Evolutionary conservation across 306 rosid genomes (phyloP).

Genomic region (Inga leiocalycina): DNA sequence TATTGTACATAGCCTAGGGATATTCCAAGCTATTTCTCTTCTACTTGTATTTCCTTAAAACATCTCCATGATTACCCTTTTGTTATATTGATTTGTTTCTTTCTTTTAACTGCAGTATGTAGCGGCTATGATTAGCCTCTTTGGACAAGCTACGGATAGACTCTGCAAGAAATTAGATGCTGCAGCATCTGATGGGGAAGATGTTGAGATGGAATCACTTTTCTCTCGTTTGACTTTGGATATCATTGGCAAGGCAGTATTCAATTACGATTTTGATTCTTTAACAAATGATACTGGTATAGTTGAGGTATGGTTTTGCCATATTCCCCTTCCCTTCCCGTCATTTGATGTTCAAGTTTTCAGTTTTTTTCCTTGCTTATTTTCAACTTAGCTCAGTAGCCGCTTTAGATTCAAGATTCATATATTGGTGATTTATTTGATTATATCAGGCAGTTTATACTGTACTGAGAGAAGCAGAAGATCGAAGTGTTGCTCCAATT

Average conservation of each 20-base stretch:
- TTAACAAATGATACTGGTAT: conserved; percentile 91
- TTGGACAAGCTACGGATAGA: conserved; percentile 94
- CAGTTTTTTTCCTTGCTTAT: conserved; percentile 26
- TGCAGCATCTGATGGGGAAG: conserved; percentile 87
- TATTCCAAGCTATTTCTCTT: conserved; percentile 35
- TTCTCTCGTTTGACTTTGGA: conserved; percentile 95
- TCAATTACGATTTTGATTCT: conserved; percentile 93
- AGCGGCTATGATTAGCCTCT: conserved; percentile 87
- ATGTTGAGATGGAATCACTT: conserved; percentile 96
- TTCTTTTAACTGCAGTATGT: conserved; percentile 64
- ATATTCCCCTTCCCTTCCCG: conserved; percentile 27
- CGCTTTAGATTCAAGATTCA: conserved; percentile 32
- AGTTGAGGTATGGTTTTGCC: conserved; percentile 70
- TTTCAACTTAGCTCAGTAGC: conserved; percentile 25
- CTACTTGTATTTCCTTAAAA: conserved; percentile 7
- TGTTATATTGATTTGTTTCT: conserved; percentile 36
- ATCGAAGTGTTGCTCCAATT: conserved; percentile 86
- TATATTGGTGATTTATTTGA: conserved; percentile 41
- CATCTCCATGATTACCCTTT: conserved; percentile 12
- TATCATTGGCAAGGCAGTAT: conserved; percentile 93
- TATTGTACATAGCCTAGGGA: neutral
- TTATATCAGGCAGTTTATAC: conserved; percentile 91
- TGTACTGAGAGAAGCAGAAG: conserved; percentile 96
- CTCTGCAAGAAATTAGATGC: conserved; percentile 89
- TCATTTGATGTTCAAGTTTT: conserved; percentile 19